These are phyloP conservation scores for Porogramme epimiltina DNA, from an alignment of 1,284 basidiomycete genomes.

Conservation along the genomic window DNA sequence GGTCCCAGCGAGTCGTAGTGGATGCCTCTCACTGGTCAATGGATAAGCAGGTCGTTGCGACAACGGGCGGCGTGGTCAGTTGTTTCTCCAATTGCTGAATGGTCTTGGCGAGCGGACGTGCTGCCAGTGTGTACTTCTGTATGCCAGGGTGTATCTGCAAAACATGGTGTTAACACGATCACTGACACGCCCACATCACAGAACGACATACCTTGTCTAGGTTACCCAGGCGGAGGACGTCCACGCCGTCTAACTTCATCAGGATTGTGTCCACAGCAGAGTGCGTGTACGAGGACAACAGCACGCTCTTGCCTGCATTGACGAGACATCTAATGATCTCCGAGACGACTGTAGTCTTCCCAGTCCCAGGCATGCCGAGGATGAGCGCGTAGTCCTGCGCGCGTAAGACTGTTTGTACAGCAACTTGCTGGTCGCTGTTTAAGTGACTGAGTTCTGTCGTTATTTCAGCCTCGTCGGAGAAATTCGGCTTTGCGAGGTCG, in stretches of 20 bases:
- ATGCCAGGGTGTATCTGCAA: slow-evolving; percentile 79
- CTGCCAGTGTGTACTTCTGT: slow-evolving; percentile 68
- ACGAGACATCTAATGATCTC: slow-evolving; percentile 85
- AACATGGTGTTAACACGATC: neutral
- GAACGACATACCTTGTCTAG: slow-evolving; percentile 75
- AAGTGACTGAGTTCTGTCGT: slow-evolving; percentile 38
- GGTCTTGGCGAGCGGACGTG: slow-evolving; percentile 54
- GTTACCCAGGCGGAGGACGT: slow-evolving; percentile 87
- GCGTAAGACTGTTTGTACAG: slow-evolving; percentile 73
- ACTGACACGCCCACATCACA: neutral
- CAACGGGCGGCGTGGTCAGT: slow-evolving; percentile 86
- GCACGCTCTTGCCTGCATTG: slow-evolving; percentile 80
- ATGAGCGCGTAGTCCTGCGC: slow-evolving; percentile 92
- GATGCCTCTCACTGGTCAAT: slow-evolving; percentile 84
- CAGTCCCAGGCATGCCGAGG: slow-evolving; percentile 97
- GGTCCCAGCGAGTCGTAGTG: neutral
- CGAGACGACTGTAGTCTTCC: slow-evolving; percentile 95
- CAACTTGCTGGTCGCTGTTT: slow-evolving; percentile 77
- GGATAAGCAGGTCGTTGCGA: slow-evolving; percentile 93
- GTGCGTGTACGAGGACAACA: slow-evolving; percentile 94
- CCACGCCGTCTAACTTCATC: slow-evolving; percentile 77
- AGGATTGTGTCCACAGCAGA: slow-evolving; percentile 97
- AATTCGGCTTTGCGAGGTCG: slow-evolving; percentile 74
- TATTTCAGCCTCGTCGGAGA: slow-evolving; percentile 53
- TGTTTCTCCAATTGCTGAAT: slow-evolving; percentile 80